These are phyloP conservation scores for Populus davidiana DNA, from an alignment of 345 rosid genomes.

Conservation along the genomic window DNA sequence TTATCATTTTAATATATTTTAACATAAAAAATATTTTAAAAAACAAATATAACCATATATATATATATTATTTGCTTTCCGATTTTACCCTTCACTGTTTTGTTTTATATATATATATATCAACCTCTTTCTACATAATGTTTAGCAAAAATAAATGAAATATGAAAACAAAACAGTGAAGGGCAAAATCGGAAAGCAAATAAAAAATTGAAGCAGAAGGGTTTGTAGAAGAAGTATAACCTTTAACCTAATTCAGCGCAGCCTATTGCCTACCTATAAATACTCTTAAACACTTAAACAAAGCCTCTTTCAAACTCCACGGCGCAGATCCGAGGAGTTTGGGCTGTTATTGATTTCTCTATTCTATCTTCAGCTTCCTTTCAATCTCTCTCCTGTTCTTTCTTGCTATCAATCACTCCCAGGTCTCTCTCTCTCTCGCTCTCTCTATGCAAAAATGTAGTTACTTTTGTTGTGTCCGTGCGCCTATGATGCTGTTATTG, in stretches of 20 bases:
- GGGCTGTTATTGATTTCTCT: conserved; percentile 38
- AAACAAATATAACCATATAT: no score
- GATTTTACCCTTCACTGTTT: no score
- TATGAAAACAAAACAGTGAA: background rate
- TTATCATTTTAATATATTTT: fast-evolving
- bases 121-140: no score
- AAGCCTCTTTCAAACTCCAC: conserved; percentile 47
- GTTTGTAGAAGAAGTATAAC: background rate
- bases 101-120: no score
- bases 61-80: no score
- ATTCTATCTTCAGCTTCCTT: conserved; percentile 9
- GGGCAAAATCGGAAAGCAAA: conserved; percentile 2
- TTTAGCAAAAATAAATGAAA: background rate
- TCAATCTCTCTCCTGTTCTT: conserved; percentile 2
- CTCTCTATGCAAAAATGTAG: background rate
- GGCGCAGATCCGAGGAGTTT: conserved; percentile 97
- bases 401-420: conserved; percentile 13
- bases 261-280: background rate
- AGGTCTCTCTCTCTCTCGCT: conserved; percentile 17
- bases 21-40: no score
- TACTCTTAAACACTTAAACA: background rate
- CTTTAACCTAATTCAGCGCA: background rate
- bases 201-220: background rate
- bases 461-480: background rate
- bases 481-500: background rate